Conservation (phyloP, 768 basidiomycete species). For the Calocybe gangraenosa region DNA sequence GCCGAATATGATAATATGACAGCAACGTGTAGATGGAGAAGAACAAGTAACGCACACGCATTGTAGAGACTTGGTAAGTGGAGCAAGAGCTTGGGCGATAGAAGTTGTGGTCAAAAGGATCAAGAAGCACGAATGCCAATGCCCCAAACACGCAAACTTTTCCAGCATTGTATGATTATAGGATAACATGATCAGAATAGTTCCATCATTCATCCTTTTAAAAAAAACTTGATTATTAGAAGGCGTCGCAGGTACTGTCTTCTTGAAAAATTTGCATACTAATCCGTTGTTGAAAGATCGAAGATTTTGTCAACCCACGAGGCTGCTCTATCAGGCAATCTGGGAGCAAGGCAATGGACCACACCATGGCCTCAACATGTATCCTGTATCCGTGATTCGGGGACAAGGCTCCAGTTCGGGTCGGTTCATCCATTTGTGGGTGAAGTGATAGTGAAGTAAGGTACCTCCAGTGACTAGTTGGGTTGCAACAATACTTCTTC, state of each 20-base stretch:
- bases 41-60: conserved; percentile 48
- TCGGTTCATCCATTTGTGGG: conserved; percentile 51
- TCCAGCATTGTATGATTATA: conserved; percentile 29
- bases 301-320: conserved; percentile 21
- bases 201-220: conserved; percentile 15
- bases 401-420: conserved; percentile 63
- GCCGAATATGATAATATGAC: conserved; percentile 59
- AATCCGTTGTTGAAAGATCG: conserved; percentile 20
- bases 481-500: conserved; percentile 1
- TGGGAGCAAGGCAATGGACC: conserved; percentile 47
- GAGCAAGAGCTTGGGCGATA: conserved; percentile 61
- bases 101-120: conserved; percentile 59
- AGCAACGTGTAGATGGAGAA: conserved; percentile 73
- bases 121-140: conserved; percentile 59
- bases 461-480: conserved; percentile 23
- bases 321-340: conserved; percentile 45
- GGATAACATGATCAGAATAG: conserved; percentile 18
- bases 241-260: too few relatives aligned
- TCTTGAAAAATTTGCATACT: conserved; percentile 4
- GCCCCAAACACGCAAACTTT: conserved; percentile 43
- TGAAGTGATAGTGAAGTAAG: conserved; percentile 55
- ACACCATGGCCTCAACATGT: conserved; percentile 53
- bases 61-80: conserved; percentile 59
- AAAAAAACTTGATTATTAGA: background rate
- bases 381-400: conserved; percentile 62